Evolutionary conservation across 192 early-diverging fungal genomes (phyloP).

Genomic region (Backusella circina): DNA sequence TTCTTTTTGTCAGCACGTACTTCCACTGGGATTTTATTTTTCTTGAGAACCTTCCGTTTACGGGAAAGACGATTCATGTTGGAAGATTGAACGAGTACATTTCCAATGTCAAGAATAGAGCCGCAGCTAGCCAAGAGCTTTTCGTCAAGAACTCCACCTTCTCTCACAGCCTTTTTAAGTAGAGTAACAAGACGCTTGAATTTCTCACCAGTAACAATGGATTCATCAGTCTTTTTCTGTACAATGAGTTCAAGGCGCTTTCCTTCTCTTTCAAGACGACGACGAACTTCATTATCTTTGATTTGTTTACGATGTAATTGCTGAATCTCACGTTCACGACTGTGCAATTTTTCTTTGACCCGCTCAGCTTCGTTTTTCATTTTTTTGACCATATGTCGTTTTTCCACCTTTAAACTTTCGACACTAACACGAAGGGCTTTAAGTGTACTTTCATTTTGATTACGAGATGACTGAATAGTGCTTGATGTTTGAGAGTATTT

Average conservation of each 20-base stretch:
- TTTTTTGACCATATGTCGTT: conserved; percentile 67
- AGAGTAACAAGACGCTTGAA: conserved; percentile 41
- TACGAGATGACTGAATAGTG: conserved; percentile 41
- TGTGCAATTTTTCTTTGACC: conserved; percentile 52
- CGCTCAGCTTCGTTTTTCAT: conserved; percentile 66
- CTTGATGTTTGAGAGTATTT: conserved; percentile 53
- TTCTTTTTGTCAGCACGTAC: conserved; percentile 43
- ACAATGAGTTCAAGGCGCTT: conserved; percentile 51
- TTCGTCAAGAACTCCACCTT: conserved; percentile 24
- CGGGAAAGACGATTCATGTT: conserved; percentile 9
- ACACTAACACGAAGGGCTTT: conserved; percentile 62
- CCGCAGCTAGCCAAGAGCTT: conserved; percentile 20
- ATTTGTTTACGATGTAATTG: conserved; percentile 50
- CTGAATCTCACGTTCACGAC: conserved; percentile 55
- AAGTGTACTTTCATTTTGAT: conserved; percentile 56
- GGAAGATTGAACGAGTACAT: conserved; percentile 17
- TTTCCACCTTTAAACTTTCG: conserved; percentile 68
- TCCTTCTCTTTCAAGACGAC: conserved; percentile 45
- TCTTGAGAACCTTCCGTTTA: not conserved
- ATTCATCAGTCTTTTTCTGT: conserved; percentile 54
- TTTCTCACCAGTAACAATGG: conserved; percentile 31
- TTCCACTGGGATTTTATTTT: not conserved
- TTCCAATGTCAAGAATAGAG: conserved; percentile 21
- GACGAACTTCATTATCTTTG: conserved; percentile 39
- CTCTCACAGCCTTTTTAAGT: conserved; percentile 39